These are phyloP conservation scores for Trichoderma erinaceum DNA, from an alignment of 495 filamentous ascomycete species.

Conservation along the genomic window DNA sequence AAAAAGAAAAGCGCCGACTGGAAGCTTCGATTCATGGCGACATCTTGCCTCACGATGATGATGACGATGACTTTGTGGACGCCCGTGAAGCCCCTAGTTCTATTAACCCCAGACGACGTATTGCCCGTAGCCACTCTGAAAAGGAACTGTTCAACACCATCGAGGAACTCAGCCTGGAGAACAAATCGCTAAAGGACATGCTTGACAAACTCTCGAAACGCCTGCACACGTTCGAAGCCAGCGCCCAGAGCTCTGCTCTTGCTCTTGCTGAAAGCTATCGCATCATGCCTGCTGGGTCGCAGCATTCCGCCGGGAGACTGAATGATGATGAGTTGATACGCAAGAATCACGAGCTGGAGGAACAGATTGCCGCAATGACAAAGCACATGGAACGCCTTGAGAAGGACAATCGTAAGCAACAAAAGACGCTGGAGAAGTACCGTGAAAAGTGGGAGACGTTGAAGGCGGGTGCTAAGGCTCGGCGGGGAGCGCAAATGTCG, in stretches of 20 bases:
- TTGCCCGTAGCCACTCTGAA: slow-evolving; percentile 29
- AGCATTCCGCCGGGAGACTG: slow-evolving; percentile 20
- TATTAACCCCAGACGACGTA: slow-evolving; percentile 27
- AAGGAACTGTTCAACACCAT: slow-evolving; percentile 49
- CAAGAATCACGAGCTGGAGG: slow-evolving; percentile 54
- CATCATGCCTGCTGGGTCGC: slow-evolving; percentile 49
- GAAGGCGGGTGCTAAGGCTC: slow-evolving; percentile 72
- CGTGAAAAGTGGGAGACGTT: slow-evolving; percentile 76
- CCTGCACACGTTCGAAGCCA: slow-evolving; percentile 78
- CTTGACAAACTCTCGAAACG: slow-evolving; percentile 73
- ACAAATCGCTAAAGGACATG: slow-evolving; percentile 63
- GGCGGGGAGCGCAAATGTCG: slow-evolving; percentile 41
- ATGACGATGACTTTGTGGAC: slow-evolving; percentile 82
- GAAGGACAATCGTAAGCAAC: slow-evolving; percentile 64
- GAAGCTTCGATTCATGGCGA: slow-evolving; percentile 32
- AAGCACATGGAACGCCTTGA: slow-evolving; percentile 53
- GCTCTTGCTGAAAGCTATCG: slow-evolving; percentile 76
- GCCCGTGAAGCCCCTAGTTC: slow-evolving; percentile 61
- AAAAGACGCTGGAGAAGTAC: slow-evolving; percentile 60
- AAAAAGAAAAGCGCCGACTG: slow-evolving; percentile 54
- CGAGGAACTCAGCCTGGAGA: slow-evolving; percentile 81
- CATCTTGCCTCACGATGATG: slow-evolving; percentile 41
- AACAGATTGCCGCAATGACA: slow-evolving; percentile 41
- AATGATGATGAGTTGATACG: slow-evolving; percentile 30
- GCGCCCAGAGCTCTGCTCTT: slow-evolving; percentile 71